phyloP scores from a whole-genome alignment of 163 green algal genomes.

The Scenedesmus sp. region DNA sequence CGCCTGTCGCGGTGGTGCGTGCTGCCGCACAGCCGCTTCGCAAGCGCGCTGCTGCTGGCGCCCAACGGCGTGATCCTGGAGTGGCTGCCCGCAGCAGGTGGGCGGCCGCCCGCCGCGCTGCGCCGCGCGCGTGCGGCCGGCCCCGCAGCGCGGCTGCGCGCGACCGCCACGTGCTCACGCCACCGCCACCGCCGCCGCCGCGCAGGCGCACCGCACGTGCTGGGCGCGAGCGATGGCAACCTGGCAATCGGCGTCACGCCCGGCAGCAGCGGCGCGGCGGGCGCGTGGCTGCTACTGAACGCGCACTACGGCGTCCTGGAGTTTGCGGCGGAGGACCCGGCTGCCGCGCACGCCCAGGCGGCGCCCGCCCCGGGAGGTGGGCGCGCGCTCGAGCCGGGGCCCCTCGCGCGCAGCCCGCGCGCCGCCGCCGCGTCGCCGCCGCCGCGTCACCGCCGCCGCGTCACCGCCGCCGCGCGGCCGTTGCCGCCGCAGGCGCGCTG shows the following conservation, averaged over 20 bases:
- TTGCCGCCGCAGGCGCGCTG: not conserved
- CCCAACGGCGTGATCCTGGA: constrained; percentile 37
- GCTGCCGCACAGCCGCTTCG: not conserved
- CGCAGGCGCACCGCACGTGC: constrained; percentile 6
- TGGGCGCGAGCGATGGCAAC: constrained; percentile 3
- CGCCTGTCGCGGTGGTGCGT: constrained; percentile 6
- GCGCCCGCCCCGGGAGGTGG: not conserved
- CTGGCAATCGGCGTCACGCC: not conserved
- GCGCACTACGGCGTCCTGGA: constrained; percentile 36
- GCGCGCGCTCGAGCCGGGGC: too few relatives aligned
- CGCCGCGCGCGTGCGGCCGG: too few relatives aligned
- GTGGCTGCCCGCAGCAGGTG: constrained; percentile 26
- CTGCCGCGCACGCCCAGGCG: not conserved
- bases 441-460: too few relatives aligned
- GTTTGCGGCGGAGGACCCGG: constrained; percentile 14
- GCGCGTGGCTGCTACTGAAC: constrained; percentile 39
- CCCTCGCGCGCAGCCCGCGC: too few relatives aligned
- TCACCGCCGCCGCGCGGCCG: too few relatives aligned
- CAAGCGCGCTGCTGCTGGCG: constrained; percentile 26
- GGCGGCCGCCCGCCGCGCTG: too few relatives aligned
- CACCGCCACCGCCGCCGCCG: too few relatives aligned
- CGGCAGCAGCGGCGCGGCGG: not conserved
- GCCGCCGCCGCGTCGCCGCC: too few relatives aligned
- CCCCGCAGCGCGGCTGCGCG: too few relatives aligned
- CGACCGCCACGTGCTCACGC: too few relatives aligned